A percentile compares a stretch with the other conserved stretches of the same genome.
Evolutionary conservation across 179 eudicot genomes (phyloP).

Genomic region (Nepenthes alata): DNA sequence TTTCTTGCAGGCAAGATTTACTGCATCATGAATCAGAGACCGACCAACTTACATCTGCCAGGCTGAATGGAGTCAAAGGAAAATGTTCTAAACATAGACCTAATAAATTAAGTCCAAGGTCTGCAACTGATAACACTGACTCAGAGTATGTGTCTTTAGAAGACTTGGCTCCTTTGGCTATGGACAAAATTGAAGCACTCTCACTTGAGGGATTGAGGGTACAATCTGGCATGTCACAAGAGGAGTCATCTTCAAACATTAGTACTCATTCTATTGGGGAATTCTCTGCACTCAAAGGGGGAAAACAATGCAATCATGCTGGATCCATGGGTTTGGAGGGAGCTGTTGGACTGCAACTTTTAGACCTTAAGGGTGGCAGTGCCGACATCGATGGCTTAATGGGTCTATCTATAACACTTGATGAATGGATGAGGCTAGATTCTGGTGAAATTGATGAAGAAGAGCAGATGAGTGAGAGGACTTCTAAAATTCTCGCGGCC

Average conservation of each 20-base stretch:
- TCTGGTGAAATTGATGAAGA: constrained; percentile 79
- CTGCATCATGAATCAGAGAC: constrained; percentile 27
- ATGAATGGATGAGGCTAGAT: constrained; percentile 93
- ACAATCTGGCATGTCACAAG: constrained; percentile 83
- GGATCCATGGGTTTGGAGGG: constrained; percentile 71
- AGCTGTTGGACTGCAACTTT: constrained; percentile 73
- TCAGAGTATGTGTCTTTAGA: constrained; percentile 77
- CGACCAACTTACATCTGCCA: constrained; percentile 15
- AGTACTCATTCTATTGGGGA: constrained; percentile 43
- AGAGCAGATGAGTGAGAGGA: constrained; percentile 61
- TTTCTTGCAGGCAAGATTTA: constrained; percentile 28
- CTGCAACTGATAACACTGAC: constrained; percentile 17
- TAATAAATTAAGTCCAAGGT: constrained; percentile 27
- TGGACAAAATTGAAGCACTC: constrained; percentile 92
- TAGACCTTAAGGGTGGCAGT: constrained; percentile 40
- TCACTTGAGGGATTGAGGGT: constrained; percentile 87
- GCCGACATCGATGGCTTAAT: constrained; percentile 64
- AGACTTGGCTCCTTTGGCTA: constrained; percentile 92
- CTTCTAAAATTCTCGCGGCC: constrained; percentile 79
- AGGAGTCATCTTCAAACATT: constrained; percentile 61
- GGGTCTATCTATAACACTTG: constrained; percentile 78
- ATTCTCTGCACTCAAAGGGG: constrained; percentile 27
- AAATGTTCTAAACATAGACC: constrained; percentile 24
- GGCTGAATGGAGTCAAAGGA: constrained; percentile 22
- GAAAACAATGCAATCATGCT: constrained; percentile 6